A percentile compares a stretch with the other conserved stretches of the same genome.
These are phyloP conservation scores for Pseudocercospora cruenta DNA, from an alignment of 2,329 filamentous ascomycete species.

Conservation along the genomic window DNA sequence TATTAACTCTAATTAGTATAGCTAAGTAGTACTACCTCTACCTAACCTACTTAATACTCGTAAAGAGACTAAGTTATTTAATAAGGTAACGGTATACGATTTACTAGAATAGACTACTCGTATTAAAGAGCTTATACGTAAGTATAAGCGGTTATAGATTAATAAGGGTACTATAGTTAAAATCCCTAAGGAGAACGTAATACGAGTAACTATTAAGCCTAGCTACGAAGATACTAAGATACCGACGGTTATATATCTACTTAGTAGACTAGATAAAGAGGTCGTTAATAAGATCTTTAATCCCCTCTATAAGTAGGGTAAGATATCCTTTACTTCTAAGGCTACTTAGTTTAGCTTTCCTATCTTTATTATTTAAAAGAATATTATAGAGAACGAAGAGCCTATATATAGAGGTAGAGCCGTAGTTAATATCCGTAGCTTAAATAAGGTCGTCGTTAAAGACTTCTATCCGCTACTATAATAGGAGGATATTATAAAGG, in stretches of 20 bases:
- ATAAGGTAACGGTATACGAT: not conserved
- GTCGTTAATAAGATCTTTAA: not conserved
- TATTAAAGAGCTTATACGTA: not conserved
- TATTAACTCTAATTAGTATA: not conserved
- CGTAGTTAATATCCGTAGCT: not conserved
- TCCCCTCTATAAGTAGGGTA: not conserved
- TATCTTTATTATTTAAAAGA: not conserved
- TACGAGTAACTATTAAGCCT: not conserved
- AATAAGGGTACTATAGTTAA: not conserved
- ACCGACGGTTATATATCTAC: not conserved
- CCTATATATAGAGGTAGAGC: fast-evolving
- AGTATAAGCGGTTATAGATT: not conserved
- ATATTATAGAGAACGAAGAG: not conserved
- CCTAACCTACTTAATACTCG: not conserved
- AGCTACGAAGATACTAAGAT: not conserved
- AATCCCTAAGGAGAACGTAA: not conserved
- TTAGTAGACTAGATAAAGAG: not conserved
- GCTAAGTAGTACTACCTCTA: not conserved
- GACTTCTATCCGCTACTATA: not conserved
- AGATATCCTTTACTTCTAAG: not conserved
- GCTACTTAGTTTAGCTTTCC: not conserved
- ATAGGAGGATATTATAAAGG: not conserved
- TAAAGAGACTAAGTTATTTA: not conserved
- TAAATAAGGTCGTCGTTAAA: not conserved
- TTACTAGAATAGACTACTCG: not conserved